Base-by-base conservation (phyloP, 768 basidiomycete genomes). In the Candolleomyces efflorescens region DNA sequence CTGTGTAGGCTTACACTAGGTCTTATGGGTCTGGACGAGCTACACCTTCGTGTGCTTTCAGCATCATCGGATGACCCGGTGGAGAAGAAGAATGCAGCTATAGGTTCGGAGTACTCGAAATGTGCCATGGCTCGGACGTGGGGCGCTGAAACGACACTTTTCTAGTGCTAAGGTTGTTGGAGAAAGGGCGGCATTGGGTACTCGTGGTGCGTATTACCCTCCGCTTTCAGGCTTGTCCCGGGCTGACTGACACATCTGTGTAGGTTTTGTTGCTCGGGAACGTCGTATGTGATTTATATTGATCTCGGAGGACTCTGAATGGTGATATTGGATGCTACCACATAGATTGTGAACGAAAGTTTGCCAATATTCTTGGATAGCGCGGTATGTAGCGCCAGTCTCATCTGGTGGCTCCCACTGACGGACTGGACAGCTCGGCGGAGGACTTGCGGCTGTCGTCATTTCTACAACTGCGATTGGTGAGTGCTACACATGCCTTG, bases 11-110 rank as follows among this genome's bases (percentile, higher is more conserved):
- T 97, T 54, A 97, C 94, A 0, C 83, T 97, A 26, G 94, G 92
- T 0, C 77, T 97, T 24, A 96, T 96, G 94, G 94, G 94, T 1
- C 80, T 95, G 17, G 94, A 97, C 62, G 91, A 94, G 59, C 81
- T 97, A 15, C 92, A 96, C 64, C 81, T 97, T 5, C 84, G 92
- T 17, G 94, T 96, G 3, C 78, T 97, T 43, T 78, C 92, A 0
- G 80, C 85, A 1, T 90, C 91, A 9, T 94, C 92, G 0, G 89
- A 90, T n/a, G 80, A 92, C 67, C 60, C 73, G 5, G 76, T 64
- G 20, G 90, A 95, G 70, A 81, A 82, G 63, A 62, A 66, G 41
- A 90, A 92, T 59, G 92, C 92, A 0, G 78, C 80, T 65, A 86
- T 81, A 73, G 90, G 90, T 86, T 32, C 32, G 32, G 32, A 32